Conservation (phyloP, 441 rosid genomes). For the Corymbia citriodora region DNA sequence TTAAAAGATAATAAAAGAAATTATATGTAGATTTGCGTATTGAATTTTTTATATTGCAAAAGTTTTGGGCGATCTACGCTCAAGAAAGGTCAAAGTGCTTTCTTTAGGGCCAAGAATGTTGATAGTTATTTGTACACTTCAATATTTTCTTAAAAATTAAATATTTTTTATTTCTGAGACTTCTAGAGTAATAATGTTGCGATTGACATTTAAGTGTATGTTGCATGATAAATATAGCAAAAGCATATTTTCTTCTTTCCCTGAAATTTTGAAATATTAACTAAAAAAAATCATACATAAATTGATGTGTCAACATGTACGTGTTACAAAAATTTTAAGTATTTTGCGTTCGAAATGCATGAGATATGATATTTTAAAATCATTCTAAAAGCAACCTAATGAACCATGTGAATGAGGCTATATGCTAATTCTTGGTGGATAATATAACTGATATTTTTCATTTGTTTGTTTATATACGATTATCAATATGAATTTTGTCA, state of each 20-base stretch:
- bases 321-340: not conserved
- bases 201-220: not conserved
- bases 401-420: no score
- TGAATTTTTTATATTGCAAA: not conserved
- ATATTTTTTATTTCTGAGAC: not conserved
- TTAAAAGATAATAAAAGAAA: not conserved
- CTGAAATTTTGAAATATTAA: not conserved
- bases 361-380: not conserved
- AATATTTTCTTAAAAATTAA: no score
- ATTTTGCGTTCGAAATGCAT: not conserved
- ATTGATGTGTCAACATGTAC: not conserved
- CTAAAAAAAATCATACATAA: not conserved
- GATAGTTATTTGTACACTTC: not conserved
- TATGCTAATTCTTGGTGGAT: no score
- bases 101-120: not conserved
- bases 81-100: not conserved
- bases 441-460: no score
- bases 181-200: not conserved
- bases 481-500: no score
- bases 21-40: accelerated
- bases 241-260: not conserved
- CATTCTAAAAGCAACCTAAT: no score
- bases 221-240: not conserved
- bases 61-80: not conserved
- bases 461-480: no score